A percentile compares a stretch with the other conserved stretches of the same genome.
phyloP scores from a whole-genome alignment of 139 green algal genomes.

The Haematococcus lacustris region DNA sequence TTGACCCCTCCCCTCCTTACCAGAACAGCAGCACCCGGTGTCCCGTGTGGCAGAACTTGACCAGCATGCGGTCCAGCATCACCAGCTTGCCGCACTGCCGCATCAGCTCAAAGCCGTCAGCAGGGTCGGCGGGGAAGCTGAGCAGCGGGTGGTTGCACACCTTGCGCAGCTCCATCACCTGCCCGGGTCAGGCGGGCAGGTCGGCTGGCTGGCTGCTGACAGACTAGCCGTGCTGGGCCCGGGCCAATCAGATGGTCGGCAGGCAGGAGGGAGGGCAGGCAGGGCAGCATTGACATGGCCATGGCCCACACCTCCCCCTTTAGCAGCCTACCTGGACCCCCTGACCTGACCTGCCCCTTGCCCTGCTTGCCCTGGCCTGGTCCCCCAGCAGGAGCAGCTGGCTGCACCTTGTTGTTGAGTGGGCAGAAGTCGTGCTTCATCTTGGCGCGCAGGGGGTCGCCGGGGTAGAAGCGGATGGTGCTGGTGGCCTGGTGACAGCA shows the following conservation, averaged over 20 bases:
- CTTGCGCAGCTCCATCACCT: conserved; percentile 95
- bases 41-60: conserved; percentile 66
- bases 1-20: too few relatives aligned
- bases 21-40: conserved; percentile 79
- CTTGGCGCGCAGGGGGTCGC: conserved; percentile 35
- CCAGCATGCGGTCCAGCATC: conserved; percentile 81
- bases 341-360: too few relatives aligned
- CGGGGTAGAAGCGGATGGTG: conserved; percentile 78
- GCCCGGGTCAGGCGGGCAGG: too few relatives aligned
- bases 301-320: too few relatives aligned
- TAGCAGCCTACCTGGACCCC: too few relatives aligned
- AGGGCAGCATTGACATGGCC: too few relatives aligned
- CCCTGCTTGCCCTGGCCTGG: too few relatives aligned
- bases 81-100: conserved; percentile 85
- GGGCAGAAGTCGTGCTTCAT: conserved; percentile 47
- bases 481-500: conserved; percentile 47
- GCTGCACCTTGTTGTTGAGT: conserved; percentile 88
- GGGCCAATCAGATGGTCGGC: too few relatives aligned
- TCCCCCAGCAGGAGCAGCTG: too few relatives aligned
- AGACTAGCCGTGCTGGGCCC: too few relatives aligned
- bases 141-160: conserved; percentile 96
- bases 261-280: too few relatives aligned
- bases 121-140: conserved; percentile 46
- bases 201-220: too few relatives aligned
- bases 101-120: conserved; percentile 41